Percentiles rank a stretch among this genome's conserved stretches.
These are phyloP conservation scores for Syncephalastrum monosporum DNA, from an alignment of 371 early-diverging fungal species.

Conservation along the genomic window DNA sequence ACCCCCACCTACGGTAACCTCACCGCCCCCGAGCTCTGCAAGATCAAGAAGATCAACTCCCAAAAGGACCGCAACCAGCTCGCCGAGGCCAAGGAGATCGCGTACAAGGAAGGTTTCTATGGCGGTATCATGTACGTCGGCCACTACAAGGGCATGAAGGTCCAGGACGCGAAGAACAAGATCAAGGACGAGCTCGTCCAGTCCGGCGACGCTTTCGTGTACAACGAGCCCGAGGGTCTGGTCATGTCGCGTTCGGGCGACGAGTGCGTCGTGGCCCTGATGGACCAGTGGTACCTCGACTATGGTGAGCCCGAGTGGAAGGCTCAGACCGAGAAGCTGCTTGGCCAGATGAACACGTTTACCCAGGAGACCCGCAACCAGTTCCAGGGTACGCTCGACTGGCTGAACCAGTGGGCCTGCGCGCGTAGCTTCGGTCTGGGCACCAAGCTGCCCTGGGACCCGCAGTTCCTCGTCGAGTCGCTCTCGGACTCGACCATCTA, in stretches of 20 bases:
- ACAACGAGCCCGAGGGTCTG: slow-evolving; percentile 96
- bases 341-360: slow-evolving; percentile 86
- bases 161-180: slow-evolving; percentile 90
- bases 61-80: slow-evolving; percentile 93
- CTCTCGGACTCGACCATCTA: slow-evolving; percentile 99
- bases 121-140: slow-evolving; percentile 89
- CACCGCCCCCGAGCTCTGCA: slow-evolving; percentile 81
- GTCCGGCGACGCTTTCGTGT: slow-evolving; percentile 76
- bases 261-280: slow-evolving; percentile 97
- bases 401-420: slow-evolving; percentile 99
- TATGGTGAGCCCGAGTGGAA: slow-evolving; percentile 97
- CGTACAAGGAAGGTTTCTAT: slow-evolving; percentile 98
- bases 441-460: slow-evolving; percentile 97
- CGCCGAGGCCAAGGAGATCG: slow-evolving; percentile 91
- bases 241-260: slow-evolving; percentile 98
- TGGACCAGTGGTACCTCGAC: slow-evolving; percentile 99
- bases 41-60: slow-evolving; percentile 90
- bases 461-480: slow-evolving; percentile 96
- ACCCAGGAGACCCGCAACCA: slow-evolving; percentile 86
- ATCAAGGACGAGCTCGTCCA: slow-evolving; percentile 79
- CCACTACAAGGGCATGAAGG: slow-evolving; percentile 76
- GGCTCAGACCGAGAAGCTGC: slow-evolving; percentile 73
- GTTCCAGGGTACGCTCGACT: slow-evolving; percentile 89
- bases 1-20: slow-evolving; percentile 88
- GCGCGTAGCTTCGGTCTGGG: slow-evolving; percentile 98